Base-by-base conservation (phyloP, 139 green algal genomes). In the Picochlorum sp. region DNA sequence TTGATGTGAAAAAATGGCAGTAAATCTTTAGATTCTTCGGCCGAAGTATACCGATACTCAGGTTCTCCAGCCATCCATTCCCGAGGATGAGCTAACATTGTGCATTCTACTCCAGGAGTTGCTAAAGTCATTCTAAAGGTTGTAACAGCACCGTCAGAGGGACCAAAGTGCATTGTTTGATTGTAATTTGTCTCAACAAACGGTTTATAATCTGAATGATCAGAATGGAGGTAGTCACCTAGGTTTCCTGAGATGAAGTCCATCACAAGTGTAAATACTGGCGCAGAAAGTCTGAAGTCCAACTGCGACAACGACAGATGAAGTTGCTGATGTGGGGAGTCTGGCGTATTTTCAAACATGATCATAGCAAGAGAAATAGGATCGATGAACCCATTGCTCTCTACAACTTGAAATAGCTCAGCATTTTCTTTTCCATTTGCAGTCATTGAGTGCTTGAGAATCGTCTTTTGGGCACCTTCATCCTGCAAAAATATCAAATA, bases 221-320 rank as follows among this genome's bases (percentile, higher is more conserved):
- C 59, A 3, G 20, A 22, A 25, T 30, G 29, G 5, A 32, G 50
- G 16, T 61, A 39, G 18, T 67, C 71, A 32, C 40, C 55, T 20
- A 82, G 50, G 45, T 82, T 82, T 25, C 75, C 75, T 7, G 43
- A 47, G 1, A 75, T 35, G 51, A 69, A 74, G 33, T 73, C 63
- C 63, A 75, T 75, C n/a, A 75, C 16, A 14, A 41, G 41, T 1
- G 41, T 55, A 54, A 64, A 81, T 57, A 74, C 76, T 35, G 67
- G 59, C 1, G 39, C 51, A 40, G 75, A 75, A 20, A 82, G 28
- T 18, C 67, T 39, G 1, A 41, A 52, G 12, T 24, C 18, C 2
- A 82, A 29, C 4, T 50, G 36, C 0, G 64, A 50, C 25, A 66
- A n/a, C 1, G 67, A 66, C 1, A 82, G 30, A 63, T 82, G 75